Evolutionary conservation across 1,284 basidiomycete genomes (phyloP), one percentile per base, ranked within the genome.

Genomic region (Waitea zeae): DNA sequence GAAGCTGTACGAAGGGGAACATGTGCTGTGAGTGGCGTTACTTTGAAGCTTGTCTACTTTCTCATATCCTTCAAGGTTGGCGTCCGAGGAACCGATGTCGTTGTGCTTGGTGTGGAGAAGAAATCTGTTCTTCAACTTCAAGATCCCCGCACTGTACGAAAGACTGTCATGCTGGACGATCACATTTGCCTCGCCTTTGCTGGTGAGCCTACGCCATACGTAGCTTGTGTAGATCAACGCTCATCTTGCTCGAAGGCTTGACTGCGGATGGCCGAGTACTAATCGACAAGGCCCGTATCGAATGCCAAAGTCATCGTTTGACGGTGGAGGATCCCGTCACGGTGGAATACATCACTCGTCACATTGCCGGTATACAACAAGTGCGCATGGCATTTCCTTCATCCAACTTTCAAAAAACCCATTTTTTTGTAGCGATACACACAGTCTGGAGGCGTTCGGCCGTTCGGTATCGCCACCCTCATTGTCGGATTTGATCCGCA

Each of bases 301-400:
- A 99, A 63, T 98, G 95, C 50, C 95, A 98, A 56, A 92, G 83
- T 36, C 92, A 98, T 60, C 79, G 95, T 19, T 61, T 99, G 39
- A 98, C 90, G 0, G 95, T 98, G 20, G 95, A 98, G 52, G 95
- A 98, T 53, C 93, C 95, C 13, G 92, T 96, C 27, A 92, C 87
- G 3, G 81, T 98, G 33, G 95, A 99, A 57, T 98, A 98, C 52
- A 97, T 99, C 46, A 97, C 95, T 17, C 76, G 95, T 52, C 83
- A 96, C 59, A 82, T 99, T 49, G 95, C 95, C 35, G 88, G 90
- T 12, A 89, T 98, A 42, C 92, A 98, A 59, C 95, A 98, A 66
- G 89, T 88, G 38, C 26, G 68, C 19, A 7, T 12, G 11, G 5
- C 17, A 22, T 36, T 22, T 15, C 20, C 5, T 36, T 33, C 12